Conservation (phyloP, 306 rosid genomes). For the Parietaria judaica region DNA sequence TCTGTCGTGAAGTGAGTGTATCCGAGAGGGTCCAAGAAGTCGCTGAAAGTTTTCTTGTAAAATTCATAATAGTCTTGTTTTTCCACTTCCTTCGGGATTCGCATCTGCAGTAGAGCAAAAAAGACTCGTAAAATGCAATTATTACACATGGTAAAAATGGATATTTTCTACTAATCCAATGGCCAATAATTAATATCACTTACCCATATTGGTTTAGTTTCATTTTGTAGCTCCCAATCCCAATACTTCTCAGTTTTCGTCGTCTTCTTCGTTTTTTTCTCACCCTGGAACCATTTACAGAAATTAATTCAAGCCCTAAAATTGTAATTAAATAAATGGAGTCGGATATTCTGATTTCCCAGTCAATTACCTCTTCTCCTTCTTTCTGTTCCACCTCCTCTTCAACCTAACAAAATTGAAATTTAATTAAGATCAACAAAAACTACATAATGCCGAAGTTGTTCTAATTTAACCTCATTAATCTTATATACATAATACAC, state of each 20-base stretch:
- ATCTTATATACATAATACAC: too few relatives aligned
- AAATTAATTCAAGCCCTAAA: constrained; percentile 5
- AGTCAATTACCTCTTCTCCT: constrained; percentile 74
- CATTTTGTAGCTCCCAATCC: constrained; percentile 98
- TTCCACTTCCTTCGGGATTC: constrained; percentile 73
- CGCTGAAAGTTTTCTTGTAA: constrained; percentile 82
- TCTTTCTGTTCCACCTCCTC: constrained; percentile 95
- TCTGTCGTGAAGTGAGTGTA: constrained; percentile 89
- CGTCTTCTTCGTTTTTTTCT: constrained; percentile 59
- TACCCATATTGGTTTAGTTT: constrained; percentile 98
- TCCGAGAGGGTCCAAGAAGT: constrained; percentile 85
- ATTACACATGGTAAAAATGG: too few relatives aligned
- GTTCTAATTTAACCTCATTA: too few relatives aligned
- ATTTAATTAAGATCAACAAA: constrained; percentile 6
- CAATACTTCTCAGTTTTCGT: constrained; percentile 88
- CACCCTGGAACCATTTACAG: constrained; percentile 45
- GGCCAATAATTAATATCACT: constrained; percentile 20
- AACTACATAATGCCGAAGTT: background rate
- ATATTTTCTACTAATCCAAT: background rate
- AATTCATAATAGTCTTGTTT: constrained; percentile 87
- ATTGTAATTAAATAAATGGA: constrained; percentile 4
- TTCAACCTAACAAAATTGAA: constrained; percentile 61
- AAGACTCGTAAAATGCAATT: background rate
- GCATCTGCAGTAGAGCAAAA: constrained; percentile 50
- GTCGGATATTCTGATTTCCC: constrained; percentile 7